Evolutionary conservation across 2,329 filamentous ascomycete species (phyloP).

Genomic region (Neofusicoccum sp.): DNA sequence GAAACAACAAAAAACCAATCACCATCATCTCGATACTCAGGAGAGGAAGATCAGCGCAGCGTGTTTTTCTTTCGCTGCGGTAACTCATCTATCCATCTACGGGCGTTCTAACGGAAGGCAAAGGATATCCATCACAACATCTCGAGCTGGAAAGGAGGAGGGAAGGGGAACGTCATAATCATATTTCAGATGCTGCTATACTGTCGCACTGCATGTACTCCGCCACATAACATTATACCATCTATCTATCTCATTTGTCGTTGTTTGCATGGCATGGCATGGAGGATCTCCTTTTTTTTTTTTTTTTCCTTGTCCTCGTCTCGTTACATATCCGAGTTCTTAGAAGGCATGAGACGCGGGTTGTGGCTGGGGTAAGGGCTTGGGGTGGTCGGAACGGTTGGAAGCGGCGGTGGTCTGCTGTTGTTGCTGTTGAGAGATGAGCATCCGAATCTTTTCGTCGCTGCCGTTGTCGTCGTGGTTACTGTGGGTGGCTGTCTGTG

Average conservation of each 20-base stretch:
- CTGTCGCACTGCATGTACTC: slow-evolving; percentile 4
- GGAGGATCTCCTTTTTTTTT: neutral
- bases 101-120: neutral
- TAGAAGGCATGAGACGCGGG: neutral
- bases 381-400: neutral
- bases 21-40: neutral
- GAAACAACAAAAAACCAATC: slow-evolving; percentile 3
- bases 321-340: neutral
- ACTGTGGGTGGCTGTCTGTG: neutral
- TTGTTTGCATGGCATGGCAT: slow-evolving; percentile 17
- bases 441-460: slow-evolving; percentile 10
- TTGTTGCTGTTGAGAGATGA: slow-evolving; percentile 4
- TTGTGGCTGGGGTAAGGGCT: neutral
- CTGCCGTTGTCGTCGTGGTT: neutral
- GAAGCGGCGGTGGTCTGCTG: neutral
- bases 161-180: neutral
- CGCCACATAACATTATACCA: slow-evolving; percentile 3
- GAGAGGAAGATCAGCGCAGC: neutral
- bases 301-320: neutral
- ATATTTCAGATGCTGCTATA: neutral
- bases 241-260: slow-evolving; percentile 14
- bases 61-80: neutral
- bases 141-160: neutral
- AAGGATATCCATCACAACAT: neutral
- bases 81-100: neutral